Evolutionary conservation across 345 rosid species (phyloP), one percentile per base, ranked within the genome.

Genomic region (Camelina neglecta): DNA sequence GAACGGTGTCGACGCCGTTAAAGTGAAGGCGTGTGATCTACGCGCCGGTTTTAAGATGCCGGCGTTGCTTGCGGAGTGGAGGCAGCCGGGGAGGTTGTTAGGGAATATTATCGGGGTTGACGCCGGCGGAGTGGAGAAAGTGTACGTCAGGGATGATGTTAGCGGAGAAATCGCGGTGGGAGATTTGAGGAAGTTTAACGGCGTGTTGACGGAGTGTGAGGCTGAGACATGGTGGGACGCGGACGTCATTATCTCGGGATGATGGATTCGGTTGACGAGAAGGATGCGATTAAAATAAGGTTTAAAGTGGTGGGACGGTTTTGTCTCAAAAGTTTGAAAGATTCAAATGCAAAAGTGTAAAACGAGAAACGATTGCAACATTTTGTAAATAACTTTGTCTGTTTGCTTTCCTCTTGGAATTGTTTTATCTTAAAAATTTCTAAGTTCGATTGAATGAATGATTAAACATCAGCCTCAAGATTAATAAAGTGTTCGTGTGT

Each of bases 181-280:
- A n/a, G 98, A 93, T 42, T 36, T 91, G 80, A 85, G 97, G 77
- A 93, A 66, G 55, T 85, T 69, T 26, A 77, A 73, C 65, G 79
- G 85, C 35, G 85, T 86, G 84, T 72, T 93, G 38, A 86, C 86
- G 81, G 89, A 82, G 56, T 58, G 78, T 5, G 87, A 86, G 21
- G 75, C 36, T 67, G 93, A 86, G 16, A 84, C 75, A 2, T 85
- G 90, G 90, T 92, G 87, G 89, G 90, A 90, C 50, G 89, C 96
- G 44, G 89, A 90, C 83, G 86, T 82, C 77, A 89, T 83, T 71
- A 73, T 75, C 66, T 23, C 42, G 24, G 66, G 73, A 4, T 59
- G 67, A 73, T 1, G 64, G 71, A 42, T 29, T 31, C 11, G 67
- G 67, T 67, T 66, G 78, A 74, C 12, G 72, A 47, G 66, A 67